These are phyloP conservation scores for Tricholoma terreum DNA, from an alignment of 768 basidiomycete species.

Conservation along the genomic window DNA sequence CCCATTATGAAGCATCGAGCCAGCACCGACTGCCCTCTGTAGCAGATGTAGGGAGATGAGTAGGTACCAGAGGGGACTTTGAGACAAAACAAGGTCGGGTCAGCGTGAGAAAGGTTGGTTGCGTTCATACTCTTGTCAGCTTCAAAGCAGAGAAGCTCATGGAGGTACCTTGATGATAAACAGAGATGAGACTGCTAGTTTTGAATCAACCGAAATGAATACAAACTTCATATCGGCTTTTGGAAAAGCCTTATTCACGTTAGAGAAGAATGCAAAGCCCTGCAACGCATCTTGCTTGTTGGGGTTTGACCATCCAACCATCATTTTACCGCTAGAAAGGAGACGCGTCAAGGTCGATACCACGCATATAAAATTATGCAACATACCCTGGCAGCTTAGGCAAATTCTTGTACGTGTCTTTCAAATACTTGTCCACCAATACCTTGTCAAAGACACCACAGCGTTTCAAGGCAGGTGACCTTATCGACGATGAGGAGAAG, in stretches of 20 bases:
- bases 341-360: not conserved
- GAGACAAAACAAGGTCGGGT: not conserved
- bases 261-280: not conserved
- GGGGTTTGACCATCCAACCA: not conserved
- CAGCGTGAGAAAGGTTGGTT: not conserved
- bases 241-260: not conserved
- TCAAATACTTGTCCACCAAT: not conserved
- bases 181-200: not conserved
- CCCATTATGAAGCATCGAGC: no score
- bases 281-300: not conserved
- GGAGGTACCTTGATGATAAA: not conserved
- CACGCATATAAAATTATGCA: not conserved
- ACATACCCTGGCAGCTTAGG: not conserved
- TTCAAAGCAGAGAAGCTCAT: no score
- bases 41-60: no score
- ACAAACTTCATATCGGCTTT: no score
- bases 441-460: no score
- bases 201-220: no score
- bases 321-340: not conserved
- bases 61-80: no score
- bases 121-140: no score
- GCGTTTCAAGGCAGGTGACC: no score
- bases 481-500: not conserved
- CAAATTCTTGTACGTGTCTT: not conserved
- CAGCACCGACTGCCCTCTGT: no score